A percentile compares a stretch with the other conserved stretches of the same genome.
Evolutionary conservation across 495 filamentous ascomycete species (phyloP).

Genomic region (Hypoxylon lienhwacheense): DNA sequence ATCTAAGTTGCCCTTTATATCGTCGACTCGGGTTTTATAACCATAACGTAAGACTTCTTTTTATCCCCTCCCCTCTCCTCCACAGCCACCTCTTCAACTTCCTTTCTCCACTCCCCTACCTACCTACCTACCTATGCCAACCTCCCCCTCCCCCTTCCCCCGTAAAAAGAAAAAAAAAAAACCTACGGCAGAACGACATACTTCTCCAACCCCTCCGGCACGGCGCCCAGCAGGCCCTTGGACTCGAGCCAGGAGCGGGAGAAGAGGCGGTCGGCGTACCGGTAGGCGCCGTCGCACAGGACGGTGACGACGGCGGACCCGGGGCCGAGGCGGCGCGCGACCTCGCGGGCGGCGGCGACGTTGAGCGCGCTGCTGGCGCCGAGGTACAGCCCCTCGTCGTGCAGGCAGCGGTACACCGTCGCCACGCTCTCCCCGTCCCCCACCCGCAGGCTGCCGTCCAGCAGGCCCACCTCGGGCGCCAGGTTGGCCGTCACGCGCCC

Average conservation of each 20-base stretch:
- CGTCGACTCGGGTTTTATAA: no score
- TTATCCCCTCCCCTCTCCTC: neutral
- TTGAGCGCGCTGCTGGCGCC: slow-evolving; percentile 92
- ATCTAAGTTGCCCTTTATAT: no score
- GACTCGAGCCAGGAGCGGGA: slow-evolving; percentile 82
- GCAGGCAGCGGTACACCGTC: slow-evolving; percentile 96
- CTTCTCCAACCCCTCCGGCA: slow-evolving; percentile 83
- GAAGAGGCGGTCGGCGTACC: slow-evolving; percentile 94
- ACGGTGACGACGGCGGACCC: slow-evolving; percentile 93
- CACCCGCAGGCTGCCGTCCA: slow-evolving; percentile 87
- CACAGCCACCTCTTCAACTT: neutral
- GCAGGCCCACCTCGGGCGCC: slow-evolving; percentile 74
- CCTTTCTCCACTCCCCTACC: neutral
- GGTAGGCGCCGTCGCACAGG: slow-evolving; percentile 91
- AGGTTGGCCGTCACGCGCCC: slow-evolving; percentile 96
- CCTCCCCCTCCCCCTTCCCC: neutral
- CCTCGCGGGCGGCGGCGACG: slow-evolving; percentile 91
- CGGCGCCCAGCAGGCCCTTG: slow-evolving; percentile 79
- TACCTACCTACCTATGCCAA: no score
- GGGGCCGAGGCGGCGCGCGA: slow-evolving; percentile 85
- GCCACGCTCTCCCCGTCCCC: slow-evolving; percentile 91
- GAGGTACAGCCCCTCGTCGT: slow-evolving; percentile 96
- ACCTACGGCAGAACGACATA: slow-evolving; percentile 92
- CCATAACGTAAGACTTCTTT: neutral
- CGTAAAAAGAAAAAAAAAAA: no score